Evolutionary conservation across 306 rosid genomes (phyloP).

Genomic region (Carpinus viminea): DNA sequence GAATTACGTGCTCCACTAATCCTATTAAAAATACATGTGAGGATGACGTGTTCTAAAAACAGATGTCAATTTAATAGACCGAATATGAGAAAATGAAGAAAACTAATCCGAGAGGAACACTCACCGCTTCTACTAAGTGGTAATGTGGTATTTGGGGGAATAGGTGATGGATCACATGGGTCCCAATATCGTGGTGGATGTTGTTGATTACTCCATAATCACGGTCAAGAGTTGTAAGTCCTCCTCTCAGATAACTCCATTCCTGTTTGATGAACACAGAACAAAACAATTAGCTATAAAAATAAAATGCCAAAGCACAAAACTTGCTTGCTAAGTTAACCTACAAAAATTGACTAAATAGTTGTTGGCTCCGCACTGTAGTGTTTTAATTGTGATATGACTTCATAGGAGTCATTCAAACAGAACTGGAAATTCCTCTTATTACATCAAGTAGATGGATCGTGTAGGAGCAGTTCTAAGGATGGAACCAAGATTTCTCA

Average conservation of each 20-base stretch:
- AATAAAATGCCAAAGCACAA: not conserved
- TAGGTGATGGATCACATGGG: slow-evolving; percentile 63
- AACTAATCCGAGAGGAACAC: slow-evolving; percentile 29
- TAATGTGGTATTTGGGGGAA: slow-evolving; percentile 69
- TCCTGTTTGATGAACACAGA: slow-evolving; percentile 40
- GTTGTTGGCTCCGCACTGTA: not conserved
- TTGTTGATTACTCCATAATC: slow-evolving; percentile 75
- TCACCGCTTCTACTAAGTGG: slow-evolving; percentile 79
- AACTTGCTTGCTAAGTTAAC: not conserved
- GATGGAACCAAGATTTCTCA: too few species aligned
- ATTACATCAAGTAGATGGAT: not conserved
- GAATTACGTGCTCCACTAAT: too few species aligned
- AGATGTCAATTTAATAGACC: too few species aligned
- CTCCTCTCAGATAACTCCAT: slow-evolving; percentile 68
- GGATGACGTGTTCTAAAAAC: too few species aligned
- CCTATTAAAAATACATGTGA: too few species aligned
- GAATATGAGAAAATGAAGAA: too few species aligned
- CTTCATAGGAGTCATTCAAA: not conserved
- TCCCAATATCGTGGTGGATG: slow-evolving; percentile 65
- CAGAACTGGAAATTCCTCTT: not conserved
- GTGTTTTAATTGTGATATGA: not conserved
- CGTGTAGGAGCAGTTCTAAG: not conserved
- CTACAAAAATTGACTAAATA: not conserved
- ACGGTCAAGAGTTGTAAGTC: slow-evolving; percentile 70
- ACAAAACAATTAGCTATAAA: not conserved